Evolutionary conservation across 352 stramenopile species (phyloP), one percentile per base, ranked within the genome.

Genomic region (Achlya hypogyna): DNA sequence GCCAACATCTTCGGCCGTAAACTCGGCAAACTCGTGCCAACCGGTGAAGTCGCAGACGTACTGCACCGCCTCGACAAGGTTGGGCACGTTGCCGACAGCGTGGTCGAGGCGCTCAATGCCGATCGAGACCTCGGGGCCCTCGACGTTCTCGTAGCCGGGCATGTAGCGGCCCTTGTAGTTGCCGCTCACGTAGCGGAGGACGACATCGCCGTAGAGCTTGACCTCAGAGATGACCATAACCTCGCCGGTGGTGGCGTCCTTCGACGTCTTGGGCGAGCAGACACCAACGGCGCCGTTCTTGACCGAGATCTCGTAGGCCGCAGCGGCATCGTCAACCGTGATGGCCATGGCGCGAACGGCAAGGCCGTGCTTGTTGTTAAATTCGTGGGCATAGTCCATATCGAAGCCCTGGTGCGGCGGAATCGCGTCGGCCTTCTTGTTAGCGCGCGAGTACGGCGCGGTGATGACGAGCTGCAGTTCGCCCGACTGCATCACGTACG

Each of bases 1-100:
- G 49, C 95, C 95, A 14, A 98, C 88, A 65, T 98, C 92, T 59
- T 97, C 88, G 18, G 91, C 76, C 35, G 87, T 96, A 70, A 98
- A 98, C 82, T 98, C 93, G 31, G 91, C 85, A 74, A 98, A 98
- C 69, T 96, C 78, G 74, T 97, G 90, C 75, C 96, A 97, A 18
- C 84, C 90, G 9, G 82, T 81, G 54, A 89, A 89, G 53, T 62
- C 58, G 67, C 81, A 90, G 51, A 96, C 74, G 78, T 96, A 88
- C 69, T 91, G 73, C 34, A 93, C 78, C 0, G 85, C 79, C 45
- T 96, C 88, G 25, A 91, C 73, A 63, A 96, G 71, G n/a, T 92
- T 91, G 18, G 85, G 89, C 35, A 97, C 88, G 78, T 97, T 97
- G 31, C 86, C 87, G 23, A 97, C 89, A 58, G 81, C 86, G 74